Evolutionary conservation across 2,329 filamentous ascomycete species (phyloP).

Genomic region (Tolypocladium pustulatum): DNA sequence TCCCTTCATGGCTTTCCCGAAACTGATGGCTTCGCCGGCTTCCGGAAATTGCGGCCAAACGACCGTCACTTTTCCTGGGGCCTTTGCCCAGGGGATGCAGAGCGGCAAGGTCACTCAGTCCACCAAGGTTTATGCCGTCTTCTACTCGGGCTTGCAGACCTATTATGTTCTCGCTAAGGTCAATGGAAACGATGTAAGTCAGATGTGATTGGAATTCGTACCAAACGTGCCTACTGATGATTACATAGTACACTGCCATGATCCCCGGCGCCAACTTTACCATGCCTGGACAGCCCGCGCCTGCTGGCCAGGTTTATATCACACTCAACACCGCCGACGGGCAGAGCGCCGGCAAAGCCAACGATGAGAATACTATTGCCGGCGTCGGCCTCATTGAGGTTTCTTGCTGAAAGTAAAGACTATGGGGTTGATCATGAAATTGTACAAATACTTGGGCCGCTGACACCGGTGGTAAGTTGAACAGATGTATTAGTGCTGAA

Average conservation of each 20-base stretch:
- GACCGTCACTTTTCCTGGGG: constrained; percentile 2
- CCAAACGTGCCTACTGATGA: background rate
- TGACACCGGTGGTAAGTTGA: background rate
- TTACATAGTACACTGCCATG: constrained; percentile 7
- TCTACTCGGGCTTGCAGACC: constrained; percentile 9
- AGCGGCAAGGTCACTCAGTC: constrained; percentile 1
- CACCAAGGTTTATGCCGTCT: constrained; percentile 4
- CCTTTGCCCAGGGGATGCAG: background rate
- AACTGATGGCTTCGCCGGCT: background rate
- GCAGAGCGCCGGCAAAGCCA: constrained; percentile 8
- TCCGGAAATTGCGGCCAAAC: background rate
- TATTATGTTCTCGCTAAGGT: constrained; percentile 7
- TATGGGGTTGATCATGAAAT: no score
- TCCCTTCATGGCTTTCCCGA: constrained; percentile 52
- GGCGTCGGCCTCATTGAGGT: constrained; percentile 22
- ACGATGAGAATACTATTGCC: constrained; percentile 21
- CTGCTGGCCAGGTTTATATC: constrained; percentile 22
- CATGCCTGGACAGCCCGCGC: constrained; percentile 3
- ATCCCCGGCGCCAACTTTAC: constrained; percentile 5
- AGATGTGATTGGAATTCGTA: background rate
- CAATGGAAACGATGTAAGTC: background rate
- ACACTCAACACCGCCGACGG: constrained; percentile 24
- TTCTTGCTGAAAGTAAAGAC: background rate
- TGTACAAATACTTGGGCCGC: background rate
- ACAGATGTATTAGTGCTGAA: background rate